Percentiles rank a stretch among this genome's conserved stretches.
These are phyloP conservation scores for Xylaria curta DNA, from an alignment of 495 filamentous ascomycete genomes.

Conservation along the genomic window DNA sequence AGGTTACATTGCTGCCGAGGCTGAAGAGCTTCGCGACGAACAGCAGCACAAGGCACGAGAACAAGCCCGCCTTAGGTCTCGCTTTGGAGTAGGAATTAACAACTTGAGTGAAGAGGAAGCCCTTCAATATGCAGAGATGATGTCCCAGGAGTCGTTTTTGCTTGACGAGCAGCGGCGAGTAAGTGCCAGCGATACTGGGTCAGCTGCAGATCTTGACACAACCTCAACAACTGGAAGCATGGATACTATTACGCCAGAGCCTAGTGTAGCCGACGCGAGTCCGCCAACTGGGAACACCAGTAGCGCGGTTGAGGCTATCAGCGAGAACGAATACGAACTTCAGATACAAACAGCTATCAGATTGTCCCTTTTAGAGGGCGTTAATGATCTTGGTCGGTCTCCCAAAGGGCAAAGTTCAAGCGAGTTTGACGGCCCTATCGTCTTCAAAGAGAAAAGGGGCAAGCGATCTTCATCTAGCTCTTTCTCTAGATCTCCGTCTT, in stretches of 20 bases:
- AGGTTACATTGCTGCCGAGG: constrained; percentile 84
- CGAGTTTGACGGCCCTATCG: constrained; percentile 60
- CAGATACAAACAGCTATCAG: constrained; percentile 84
- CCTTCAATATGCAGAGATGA: constrained; percentile 83
- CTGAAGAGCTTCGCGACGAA: constrained; percentile 79
- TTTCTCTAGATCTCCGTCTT: constrained; percentile 47
- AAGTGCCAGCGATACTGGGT: constrained; percentile 57
- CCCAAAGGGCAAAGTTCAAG: constrained; percentile 41
- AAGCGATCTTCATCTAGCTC: constrained; percentile 46
- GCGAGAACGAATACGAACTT: constrained; percentile 67
- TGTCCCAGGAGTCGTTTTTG: constrained; percentile 79
- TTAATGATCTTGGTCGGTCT: constrained; percentile 43
- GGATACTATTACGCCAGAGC: constrained; percentile 59
- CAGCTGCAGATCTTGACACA: constrained; percentile 56
- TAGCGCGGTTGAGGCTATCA: constrained; percentile 55
- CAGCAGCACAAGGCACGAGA: constrained; percentile 58
- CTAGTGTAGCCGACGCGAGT: constrained; percentile 52
- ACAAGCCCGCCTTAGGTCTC: constrained; percentile 71
- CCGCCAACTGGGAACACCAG: constrained; percentile 42
- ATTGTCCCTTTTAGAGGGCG: constrained; percentile 69
- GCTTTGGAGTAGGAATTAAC: constrained; percentile 82
- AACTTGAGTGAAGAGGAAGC: constrained; percentile 88
- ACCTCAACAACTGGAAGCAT: constrained; percentile 54
- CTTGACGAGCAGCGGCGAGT: constrained; percentile 65
- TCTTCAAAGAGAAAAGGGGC: constrained; percentile 51